Evolutionary conservation across 257 asterid genomes (phyloP), one percentile per base, ranked within the genome.

Genomic region (Hygrophila difformis): DNA sequence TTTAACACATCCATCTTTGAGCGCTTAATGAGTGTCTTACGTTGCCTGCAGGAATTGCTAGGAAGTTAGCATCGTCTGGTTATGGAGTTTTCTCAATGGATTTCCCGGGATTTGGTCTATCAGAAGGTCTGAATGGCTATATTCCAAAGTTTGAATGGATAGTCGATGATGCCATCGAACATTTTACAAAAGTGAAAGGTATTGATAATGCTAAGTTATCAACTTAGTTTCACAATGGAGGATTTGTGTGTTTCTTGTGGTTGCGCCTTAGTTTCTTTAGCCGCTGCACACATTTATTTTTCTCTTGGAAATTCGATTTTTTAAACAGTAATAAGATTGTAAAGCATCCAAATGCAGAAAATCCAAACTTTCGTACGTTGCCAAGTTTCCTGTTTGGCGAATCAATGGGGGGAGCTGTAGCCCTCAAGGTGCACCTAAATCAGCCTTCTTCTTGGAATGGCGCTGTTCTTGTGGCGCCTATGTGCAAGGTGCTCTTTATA

Each of bases 321-420:
- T 8, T 26, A 26, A 26, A 26, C 31, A 26, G 31, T 26, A 3
- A 26, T 26, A 3, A 8, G 8, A 26, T 26, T 8, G 31, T 26
- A 26, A 26, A 26, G n/a, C n/a, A n/a, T n/a, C n/a, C n/a, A n/a
- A 48, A 53, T 75, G 77, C 87, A 85, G 99, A 81, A 60, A 71
- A 78, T 35, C 66, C 76, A 3, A 59, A 77, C 15, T 62, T 71
- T 52, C 1, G 34, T 11, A 58, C 5, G 40, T 63, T 86, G 55
- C 95, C 97, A 24, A 74, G 93, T 58, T 91, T 91, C 64, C 70
- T 91, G 29, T 83, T 82, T 20, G 99, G 99, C 31, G 69, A 86
- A 67, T 91, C 99, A 8, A 80, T 91, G 99, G 99, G 97, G 9
- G 99, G 99, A 45, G 99, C 99, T 22, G 69, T 86, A 45, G 85